Evolutionary conservation across 345 rosid species (phyloP), one percentile per base, ranked within the genome.

Genomic region (Syzygium oleosum): DNA sequence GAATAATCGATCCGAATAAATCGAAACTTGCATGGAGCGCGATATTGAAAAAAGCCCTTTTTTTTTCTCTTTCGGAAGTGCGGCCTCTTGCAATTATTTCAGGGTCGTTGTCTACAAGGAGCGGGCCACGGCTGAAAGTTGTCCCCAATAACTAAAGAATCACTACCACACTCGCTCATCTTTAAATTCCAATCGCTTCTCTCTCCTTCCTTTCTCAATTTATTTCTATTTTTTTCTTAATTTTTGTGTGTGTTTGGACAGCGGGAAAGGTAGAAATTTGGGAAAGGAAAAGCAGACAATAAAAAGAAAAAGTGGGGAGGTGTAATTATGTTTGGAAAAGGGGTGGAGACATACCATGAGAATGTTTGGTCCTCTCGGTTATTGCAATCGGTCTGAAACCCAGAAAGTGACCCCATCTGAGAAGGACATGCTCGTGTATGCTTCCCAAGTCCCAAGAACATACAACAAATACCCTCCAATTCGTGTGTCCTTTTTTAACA

Each of bases 261-360:
- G 51, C 10, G 43, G 46, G 29, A 29, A 85, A 58, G 59, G 15
- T 5, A 16, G 31, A 84, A 52, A 84, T 41, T 41, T 7, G 51
- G 53, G 87, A 65, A 84, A 29, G 23, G 25, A 53, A 43, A 52
- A 85, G 88, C 84, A 86, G 88, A 38, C 55, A 85, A 88, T 54
- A 79, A 65, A 55, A 58, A 65, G 63, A 34, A 68, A 68, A 68
- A 41, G 65, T 27, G 7, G 46, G 43, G 80, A 34, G 25, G 25
- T 19, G 77, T 87, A 87, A 85, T 87, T 55, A 59, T 88, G 43
- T 49, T 58, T 31, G 88, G 27, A 85, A 87, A 89, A 89, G 85
- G 85, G 89, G 90, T 87, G 89, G 88, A 89, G 90, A 87, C 89
- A 89, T 87, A 86, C 90, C 93, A 91, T 90, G 91, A 89, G 94